Evolutionary conservation across 805 yeast species (phyloP), one percentile per base, ranked within the genome.

Genomic region (Grigorovia transvaalensis): DNA sequence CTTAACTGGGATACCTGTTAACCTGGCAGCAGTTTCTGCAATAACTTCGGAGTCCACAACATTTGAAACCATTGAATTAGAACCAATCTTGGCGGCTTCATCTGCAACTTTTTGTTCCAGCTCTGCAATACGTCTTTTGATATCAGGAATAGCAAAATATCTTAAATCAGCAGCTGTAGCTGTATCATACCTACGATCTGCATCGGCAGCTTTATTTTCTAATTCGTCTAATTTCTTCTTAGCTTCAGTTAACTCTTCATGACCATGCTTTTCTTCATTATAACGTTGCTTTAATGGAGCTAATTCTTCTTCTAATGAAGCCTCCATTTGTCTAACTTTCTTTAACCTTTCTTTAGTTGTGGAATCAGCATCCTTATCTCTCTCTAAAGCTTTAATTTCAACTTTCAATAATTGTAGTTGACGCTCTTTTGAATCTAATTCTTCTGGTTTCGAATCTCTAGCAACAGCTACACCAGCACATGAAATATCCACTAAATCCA

Each of bases 401-500:
- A 93, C 98, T 62, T 91, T 96, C 40, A 93, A 72, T 59, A 93
- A 78, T 67, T 89, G 95, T 48, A 90, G 76, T 71, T 88, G 88
- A 70, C 99, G 86, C 71, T 93, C 99, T 59, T 89, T 79, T 46
- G 83, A 84, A 72, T 93, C 99, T 62, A 93, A 77, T 68, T 89
- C 96, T 70, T 93, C 99, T 1, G 99, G 99, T 67, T 88, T 88
- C 2, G 98, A 91, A 68, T 93, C 99, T 71, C 99, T 82, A 4
- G 96, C 96, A 50, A 93, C 99, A 0, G 98, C 98, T 45, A 93
- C 98, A 52, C 95, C 79, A 2, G 98, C 98, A 45, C 97, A 95
- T 7, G 96, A 79, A 67, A 93, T 97, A 73, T 91, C 99, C 57
- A 91, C 88, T 60, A 91, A 75, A 70, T 91, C 99, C 53, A 91